phyloP scores from a whole-genome alignment of 805 yeast species.

The Teunomyces pallodes region DNA sequence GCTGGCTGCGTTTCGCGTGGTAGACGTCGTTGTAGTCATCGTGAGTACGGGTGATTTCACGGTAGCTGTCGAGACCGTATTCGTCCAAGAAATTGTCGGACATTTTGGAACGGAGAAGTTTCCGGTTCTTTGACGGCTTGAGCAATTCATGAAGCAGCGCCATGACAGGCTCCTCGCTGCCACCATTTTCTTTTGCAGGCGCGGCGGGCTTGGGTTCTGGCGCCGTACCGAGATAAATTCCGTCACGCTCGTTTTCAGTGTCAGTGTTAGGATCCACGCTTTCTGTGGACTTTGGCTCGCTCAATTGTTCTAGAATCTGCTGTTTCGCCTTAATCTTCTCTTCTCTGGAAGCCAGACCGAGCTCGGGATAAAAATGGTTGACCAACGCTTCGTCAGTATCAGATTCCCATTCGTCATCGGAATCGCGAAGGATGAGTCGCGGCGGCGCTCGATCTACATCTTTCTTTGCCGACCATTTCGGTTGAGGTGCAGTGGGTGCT shows the following conservation, averaged over 20 bases:
- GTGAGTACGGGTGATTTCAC: conserved; percentile 21
- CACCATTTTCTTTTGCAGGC: conserved; percentile 2
- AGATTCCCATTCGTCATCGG: conserved; percentile 40
- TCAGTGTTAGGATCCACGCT: background rate
- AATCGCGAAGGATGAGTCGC: conserved; percentile 24
- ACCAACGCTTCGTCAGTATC: conserved; percentile 38
- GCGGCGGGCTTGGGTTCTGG: background rate
- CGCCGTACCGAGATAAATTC: conserved; percentile 35
- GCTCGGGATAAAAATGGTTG: conserved; percentile 38
- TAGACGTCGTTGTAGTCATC: conserved; percentile 28
- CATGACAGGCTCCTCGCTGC: conserved; percentile 7
- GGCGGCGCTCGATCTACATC: conserved; percentile 7
- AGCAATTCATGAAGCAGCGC: conserved; percentile 23
- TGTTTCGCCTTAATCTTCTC: conserved; percentile 35
- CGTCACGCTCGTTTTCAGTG: conserved; percentile 17
- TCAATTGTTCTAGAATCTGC: conserved; percentile 28
- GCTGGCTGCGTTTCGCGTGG: conserved; percentile 13
- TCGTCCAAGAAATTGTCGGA: conserved; percentile 35
- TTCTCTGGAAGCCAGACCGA: conserved; percentile 34
- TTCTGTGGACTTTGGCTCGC: conserved; percentile 8
- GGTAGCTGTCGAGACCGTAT: conserved; percentile 35
- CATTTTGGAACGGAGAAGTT: conserved; percentile 27
- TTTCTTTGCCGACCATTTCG: conserved; percentile 37
- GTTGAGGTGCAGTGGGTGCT: conserved; percentile 11
- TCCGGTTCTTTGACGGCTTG: conserved; percentile 19